Conservation (phyloP, 2,329 filamentous ascomycete genomes). For the Fusarium avenaceum region DNA sequence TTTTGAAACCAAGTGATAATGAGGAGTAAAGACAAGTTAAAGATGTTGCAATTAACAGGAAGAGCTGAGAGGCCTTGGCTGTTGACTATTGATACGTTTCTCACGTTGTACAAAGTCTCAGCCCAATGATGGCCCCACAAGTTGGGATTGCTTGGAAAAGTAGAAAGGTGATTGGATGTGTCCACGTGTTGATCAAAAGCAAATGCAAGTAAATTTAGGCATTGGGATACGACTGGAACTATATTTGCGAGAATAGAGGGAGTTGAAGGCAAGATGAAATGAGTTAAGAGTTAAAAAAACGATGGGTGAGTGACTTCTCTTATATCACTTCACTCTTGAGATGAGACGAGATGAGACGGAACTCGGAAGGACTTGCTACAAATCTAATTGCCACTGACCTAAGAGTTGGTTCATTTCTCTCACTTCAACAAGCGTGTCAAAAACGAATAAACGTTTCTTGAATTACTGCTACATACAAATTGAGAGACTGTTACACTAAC, state of each 20-base stretch:
- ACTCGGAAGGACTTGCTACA: neutral
- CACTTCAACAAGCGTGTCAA: neutral
- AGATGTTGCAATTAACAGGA: neutral
- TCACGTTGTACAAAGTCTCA: conserved; percentile 18
- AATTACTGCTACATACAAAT: neutral
- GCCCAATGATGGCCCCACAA: conserved; percentile 6
- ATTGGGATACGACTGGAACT: neutral
- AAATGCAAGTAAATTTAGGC: neutral
- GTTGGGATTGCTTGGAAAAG: neutral
- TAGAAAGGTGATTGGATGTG: neutral
- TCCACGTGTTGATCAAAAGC: neutral
- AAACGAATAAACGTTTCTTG: neutral
- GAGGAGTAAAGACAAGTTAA: neutral
- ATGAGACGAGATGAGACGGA: neutral
- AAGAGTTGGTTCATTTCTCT: neutral
- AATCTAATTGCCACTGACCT: conserved; percentile 28
- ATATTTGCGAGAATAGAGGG: neutral
- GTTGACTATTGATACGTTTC: conserved; percentile 27
- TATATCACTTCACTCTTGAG: neutral
- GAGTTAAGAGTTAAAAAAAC: neutral
- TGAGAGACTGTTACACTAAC: neutral
- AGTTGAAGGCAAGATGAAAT: neutral
- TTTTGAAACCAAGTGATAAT: neutral
- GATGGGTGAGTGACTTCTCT: neutral
- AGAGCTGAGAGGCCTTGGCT: neutral